Conservation (phyloP, 306 rosid genomes). For the Pyrus bretschneideri region DNA sequence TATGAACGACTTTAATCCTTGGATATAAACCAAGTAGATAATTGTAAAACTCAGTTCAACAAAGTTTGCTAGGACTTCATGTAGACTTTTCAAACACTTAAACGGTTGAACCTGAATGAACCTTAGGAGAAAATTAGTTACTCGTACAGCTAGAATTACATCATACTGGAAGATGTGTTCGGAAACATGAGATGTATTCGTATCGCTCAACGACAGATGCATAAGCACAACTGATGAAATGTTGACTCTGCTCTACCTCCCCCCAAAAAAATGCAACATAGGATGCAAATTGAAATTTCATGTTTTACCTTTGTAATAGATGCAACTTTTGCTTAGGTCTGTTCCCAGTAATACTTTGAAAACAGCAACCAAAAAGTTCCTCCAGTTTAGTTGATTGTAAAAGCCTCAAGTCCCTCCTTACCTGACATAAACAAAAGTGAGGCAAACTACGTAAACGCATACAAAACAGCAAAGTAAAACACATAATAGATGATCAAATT, state of each 20-base stretch:
- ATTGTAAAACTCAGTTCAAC: neutral
- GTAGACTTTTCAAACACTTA: neutral
- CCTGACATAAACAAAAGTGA: constrained; percentile 32
- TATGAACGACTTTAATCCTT: neutral
- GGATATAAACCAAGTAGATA: neutral
- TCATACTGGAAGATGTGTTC: neutral
- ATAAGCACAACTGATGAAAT: neutral
- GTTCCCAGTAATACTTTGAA: constrained; percentile 55
- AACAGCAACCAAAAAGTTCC: constrained; percentile 61
- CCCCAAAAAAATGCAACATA: neutral
- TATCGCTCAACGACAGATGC: neutral
- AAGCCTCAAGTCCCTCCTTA: constrained; percentile 70
- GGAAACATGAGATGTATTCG: neutral
- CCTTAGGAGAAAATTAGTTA: neutral
- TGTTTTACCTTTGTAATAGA: constrained; percentile 62
- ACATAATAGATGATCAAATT: neutral
- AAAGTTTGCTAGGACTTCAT: neutral
- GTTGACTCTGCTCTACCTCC: neutral
- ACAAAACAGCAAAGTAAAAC: neutral
- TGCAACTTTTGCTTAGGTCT: constrained; percentile 71
- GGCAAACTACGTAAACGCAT: neutral
- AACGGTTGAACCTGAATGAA: neutral
- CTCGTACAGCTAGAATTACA: neutral
- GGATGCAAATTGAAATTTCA: neutral
- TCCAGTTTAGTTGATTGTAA: constrained; percentile 54